Evolutionary conservation across 805 yeast genomes (phyloP).

Genomic region (Kazachstania taianensis): DNA sequence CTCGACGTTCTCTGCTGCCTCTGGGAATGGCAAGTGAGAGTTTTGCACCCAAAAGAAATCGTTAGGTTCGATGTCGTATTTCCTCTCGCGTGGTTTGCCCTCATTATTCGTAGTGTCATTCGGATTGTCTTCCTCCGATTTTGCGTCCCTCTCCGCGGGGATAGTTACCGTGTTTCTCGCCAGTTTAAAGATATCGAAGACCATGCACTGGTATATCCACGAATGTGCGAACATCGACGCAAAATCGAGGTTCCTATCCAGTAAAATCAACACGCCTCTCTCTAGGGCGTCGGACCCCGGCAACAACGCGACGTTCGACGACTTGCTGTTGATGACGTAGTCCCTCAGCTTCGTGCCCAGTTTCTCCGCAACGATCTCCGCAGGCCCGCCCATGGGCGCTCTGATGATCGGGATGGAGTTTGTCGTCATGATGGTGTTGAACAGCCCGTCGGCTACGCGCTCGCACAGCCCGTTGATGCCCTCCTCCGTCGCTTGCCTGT

Average conservation of each 20-base stretch:
- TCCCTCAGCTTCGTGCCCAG: constrained; percentile 79
- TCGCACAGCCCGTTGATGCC: constrained; percentile 60
- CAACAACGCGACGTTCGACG: constrained; percentile 17
- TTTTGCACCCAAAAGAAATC: constrained; percentile 89
- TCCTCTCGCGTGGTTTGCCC: constrained; percentile 32
- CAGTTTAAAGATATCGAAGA: constrained; percentile 80
- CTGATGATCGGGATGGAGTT: constrained; percentile 82
- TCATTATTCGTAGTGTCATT: constrained; percentile 88
- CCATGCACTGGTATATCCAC: constrained; percentile 96
- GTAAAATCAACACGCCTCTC: constrained; percentile 65
- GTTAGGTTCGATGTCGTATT: constrained; percentile 81
- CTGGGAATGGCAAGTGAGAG: constrained; percentile 88
- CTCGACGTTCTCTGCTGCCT: constrained; percentile 96
- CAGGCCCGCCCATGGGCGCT: constrained; percentile 88
- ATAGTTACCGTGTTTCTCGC: constrained; percentile 74
- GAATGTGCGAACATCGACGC: constrained; percentile 94
- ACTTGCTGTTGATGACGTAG: constrained; percentile 58
- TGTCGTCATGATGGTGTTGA: constrained; percentile 67
- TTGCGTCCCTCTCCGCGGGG: constrained; percentile 22
- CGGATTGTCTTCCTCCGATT: constrained; percentile 37
- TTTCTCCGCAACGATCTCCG: constrained; percentile 84
- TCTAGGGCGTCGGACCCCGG: constrained; percentile 31
- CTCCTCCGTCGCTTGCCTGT: constrained; percentile 64
- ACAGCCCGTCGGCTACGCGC: constrained; percentile 66
- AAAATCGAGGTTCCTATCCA: constrained; percentile 85